These are phyloP conservation scores for Coriaria nepalensis DNA, from an alignment of 306 rosid genomes.

Conservation along the genomic window DNA sequence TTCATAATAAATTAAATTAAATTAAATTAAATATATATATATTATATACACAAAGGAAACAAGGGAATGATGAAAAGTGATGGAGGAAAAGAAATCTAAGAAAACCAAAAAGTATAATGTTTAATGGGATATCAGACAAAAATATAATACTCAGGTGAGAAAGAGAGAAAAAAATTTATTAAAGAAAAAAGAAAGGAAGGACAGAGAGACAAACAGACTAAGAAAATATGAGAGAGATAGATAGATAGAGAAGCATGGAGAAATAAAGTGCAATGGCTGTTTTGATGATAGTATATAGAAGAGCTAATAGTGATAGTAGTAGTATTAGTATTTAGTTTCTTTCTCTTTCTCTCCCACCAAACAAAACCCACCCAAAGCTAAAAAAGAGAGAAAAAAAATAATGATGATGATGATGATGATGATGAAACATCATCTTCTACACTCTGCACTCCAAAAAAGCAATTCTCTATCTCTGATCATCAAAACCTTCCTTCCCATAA, in stretches of 20 bases:
- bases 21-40: no score
- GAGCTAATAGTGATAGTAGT: slow-evolving; percentile 1
- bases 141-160: slow-evolving; percentile 32
- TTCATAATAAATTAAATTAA: slow-evolving; percentile 5
- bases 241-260: background rate
- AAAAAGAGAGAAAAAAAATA: background rate
- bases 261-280: slow-evolving; percentile 17
- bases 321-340: slow-evolving; percentile 7
- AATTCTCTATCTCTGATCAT: slow-evolving; percentile 27
- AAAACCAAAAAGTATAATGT: slow-evolving; percentile 48
- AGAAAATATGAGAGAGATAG: slow-evolving; percentile 10
- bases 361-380: slow-evolving; percentile 64
- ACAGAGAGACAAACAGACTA: slow-evolving; percentile 3
- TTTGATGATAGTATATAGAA: slow-evolving; percentile 7
- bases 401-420: slow-evolving; percentile 34
- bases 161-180: slow-evolving; percentile 16
- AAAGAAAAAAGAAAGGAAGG: slow-evolving; percentile 5
- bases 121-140: slow-evolving; percentile 59
- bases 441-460: slow-evolving; percentile 85
- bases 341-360: slow-evolving; percentile 24
- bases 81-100: slow-evolving; percentile 47
- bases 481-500: slow-evolving; percentile 67
- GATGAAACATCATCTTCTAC: slow-evolving; percentile 81
- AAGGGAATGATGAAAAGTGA: slow-evolving; percentile 99
- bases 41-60: slow-evolving; percentile 37